A percentile compares a stretch with the other conserved stretches of the same genome.
Conservation (phyloP, 2,329 filamentous ascomycete genomes). For the Aquanectria penicillioides region DNA sequence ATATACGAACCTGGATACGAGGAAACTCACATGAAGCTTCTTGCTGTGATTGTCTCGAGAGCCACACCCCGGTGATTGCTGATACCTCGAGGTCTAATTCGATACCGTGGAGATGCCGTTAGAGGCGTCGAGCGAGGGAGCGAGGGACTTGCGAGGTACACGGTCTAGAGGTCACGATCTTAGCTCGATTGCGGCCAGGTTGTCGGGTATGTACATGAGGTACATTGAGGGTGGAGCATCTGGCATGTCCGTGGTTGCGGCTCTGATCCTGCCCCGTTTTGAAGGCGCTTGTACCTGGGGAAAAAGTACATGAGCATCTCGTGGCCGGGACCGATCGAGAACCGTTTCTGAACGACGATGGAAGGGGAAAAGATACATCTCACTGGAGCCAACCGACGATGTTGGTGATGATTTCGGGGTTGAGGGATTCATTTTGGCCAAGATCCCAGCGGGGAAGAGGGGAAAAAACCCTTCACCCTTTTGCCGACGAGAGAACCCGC, state of each 20-base stretch:
- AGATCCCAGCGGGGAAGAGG: slow-evolving; percentile 1
- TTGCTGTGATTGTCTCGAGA: not conserved
- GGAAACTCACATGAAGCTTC: not conserved
- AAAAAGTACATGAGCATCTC: slow-evolving; percentile 18
- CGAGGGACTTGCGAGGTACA: slow-evolving; percentile 43
- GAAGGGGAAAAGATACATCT: not conserved
- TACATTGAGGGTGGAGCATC: slow-evolving; percentile 40
- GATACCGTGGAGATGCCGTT: slow-evolving; percentile 12
- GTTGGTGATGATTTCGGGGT: not conserved
- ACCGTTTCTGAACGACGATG: slow-evolving; percentile 6
- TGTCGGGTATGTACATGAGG: slow-evolving; percentile 41
- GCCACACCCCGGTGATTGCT: not conserved
- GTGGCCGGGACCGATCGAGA: not conserved
- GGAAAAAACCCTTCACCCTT: slow-evolving; percentile 4
- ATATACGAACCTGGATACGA: not conserved
- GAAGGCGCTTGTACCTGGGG: slow-evolving; percentile 19
- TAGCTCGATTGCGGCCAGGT: slow-evolving; percentile 41
- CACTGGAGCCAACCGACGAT: not conserved
- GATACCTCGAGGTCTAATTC: not conserved
- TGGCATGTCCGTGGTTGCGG: slow-evolving; percentile 42
- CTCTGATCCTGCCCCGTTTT: slow-evolving; percentile 39
- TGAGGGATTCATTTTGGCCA: not conserved
- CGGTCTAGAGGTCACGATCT: slow-evolving; percentile 42
- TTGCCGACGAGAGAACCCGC: not conserved
- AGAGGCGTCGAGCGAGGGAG: slow-evolving; percentile 31